phyloP scores from a whole-genome alignment of 2,329 filamentous ascomycete genomes.

The Seiridium unicorne region DNA sequence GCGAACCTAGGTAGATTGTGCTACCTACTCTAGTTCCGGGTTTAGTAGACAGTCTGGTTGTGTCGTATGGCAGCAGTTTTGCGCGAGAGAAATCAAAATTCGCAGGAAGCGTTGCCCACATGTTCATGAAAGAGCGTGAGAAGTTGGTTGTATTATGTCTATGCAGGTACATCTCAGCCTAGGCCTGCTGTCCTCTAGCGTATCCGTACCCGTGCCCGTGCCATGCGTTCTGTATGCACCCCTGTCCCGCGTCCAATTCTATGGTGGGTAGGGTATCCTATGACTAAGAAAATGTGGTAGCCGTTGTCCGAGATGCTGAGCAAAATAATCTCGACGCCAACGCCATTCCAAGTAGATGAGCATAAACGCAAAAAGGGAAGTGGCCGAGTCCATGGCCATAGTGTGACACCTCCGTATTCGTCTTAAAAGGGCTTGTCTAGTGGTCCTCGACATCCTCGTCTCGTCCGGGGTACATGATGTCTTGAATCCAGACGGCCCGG shows the following conservation, averaged over 20 bases:
- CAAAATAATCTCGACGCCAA: not conserved
- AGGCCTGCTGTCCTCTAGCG: not conserved
- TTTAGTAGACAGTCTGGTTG: too few relatives aligned
- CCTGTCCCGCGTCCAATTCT: not conserved
- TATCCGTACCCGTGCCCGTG: not conserved
- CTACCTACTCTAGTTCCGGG: too few relatives aligned
- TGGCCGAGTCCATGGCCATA: not conserved
- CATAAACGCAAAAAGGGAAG: not conserved
- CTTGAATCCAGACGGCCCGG: constrained; percentile 46
- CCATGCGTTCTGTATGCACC: not conserved
- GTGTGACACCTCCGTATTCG: not conserved
- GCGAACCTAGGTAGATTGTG: too few relatives aligned
- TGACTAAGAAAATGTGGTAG: not conserved
- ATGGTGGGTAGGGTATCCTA: not conserved
- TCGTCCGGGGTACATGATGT: constrained; percentile 54
- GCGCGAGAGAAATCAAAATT: too few relatives aligned
- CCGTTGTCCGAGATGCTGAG: not conserved
- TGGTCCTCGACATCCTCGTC: constrained; percentile 54
- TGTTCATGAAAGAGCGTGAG: not conserved
- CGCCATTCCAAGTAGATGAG: not conserved
- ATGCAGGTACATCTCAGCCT: not conserved
- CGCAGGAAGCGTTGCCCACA: not conserved
- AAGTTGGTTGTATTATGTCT: not conserved
- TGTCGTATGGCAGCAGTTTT: too few relatives aligned
- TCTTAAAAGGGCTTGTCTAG: constrained; percentile 15